Evolutionary conservation across 2,329 filamentous ascomycete genomes (phyloP).

Genomic region (Aspergillus jensenii): DNA sequence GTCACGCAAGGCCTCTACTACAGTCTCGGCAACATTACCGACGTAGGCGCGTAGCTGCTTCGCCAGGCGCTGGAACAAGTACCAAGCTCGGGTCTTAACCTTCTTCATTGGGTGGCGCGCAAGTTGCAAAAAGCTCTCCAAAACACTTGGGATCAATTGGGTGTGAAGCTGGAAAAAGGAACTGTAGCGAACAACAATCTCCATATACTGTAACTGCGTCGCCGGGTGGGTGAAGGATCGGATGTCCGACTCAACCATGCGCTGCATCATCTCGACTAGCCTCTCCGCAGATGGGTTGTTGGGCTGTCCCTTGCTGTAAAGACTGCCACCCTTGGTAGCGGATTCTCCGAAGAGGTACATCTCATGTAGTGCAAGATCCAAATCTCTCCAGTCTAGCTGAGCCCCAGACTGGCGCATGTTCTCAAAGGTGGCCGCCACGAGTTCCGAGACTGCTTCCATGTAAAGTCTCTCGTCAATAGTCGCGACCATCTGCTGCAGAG

Average conservation of each 20-base stretch:
- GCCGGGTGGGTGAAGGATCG: constrained; percentile 85
- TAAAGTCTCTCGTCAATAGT: constrained; percentile 85
- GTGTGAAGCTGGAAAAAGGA: constrained; percentile 86
- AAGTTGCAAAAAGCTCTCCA: constrained; percentile 88
- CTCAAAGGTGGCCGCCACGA: constrained; percentile 85
- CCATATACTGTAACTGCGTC: constrained; percentile 95
- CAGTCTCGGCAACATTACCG: constrained; percentile 83
- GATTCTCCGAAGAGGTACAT: constrained; percentile 96
- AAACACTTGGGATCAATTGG: constrained; percentile 76
- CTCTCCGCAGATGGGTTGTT: constrained; percentile 76
- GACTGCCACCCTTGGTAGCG: constrained; percentile 80
- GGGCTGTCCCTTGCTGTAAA: constrained; percentile 83
- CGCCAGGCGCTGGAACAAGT: constrained; percentile 89
- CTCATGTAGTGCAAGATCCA: constrained; percentile 90
- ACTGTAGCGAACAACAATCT: constrained; percentile 93
- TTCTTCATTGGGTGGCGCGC: constrained; percentile 86
- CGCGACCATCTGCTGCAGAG: constrained; percentile 88
- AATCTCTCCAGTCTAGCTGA: constrained; percentile 87
- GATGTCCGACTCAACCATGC: constrained; percentile 91
- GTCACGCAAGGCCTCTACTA: constrained; percentile 87
- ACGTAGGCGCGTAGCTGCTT: constrained; percentile 83
- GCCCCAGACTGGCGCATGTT: constrained; percentile 71
- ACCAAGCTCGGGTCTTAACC: constrained; percentile 91
- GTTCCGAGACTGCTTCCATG: constrained; percentile 79
- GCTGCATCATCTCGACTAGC: constrained; percentile 87